A percentile compares a stretch with the other conserved stretches of the same genome.
phyloP scores from a whole-genome alignment of 208 protist genomes.

The Wallacemonas collosoma region DNA sequence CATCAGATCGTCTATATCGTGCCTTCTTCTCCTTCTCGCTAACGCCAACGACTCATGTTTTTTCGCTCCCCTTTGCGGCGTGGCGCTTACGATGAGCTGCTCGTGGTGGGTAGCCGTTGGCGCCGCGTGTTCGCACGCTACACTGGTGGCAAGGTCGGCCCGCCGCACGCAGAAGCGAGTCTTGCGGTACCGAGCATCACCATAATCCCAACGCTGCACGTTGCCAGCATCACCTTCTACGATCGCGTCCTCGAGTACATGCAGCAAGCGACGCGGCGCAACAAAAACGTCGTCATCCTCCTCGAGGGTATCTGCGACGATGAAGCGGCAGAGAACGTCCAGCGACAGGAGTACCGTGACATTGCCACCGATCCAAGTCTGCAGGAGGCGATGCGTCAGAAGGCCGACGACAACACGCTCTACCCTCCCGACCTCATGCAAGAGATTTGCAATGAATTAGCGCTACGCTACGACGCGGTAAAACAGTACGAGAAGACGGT shows the following conservation, averaged over 20 bases:
- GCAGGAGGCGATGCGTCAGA: constrained; percentile 55
- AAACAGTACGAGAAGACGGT: constrained; percentile 43
- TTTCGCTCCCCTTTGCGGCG: constrained; percentile 42
- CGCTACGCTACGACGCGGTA: constrained; percentile 67
- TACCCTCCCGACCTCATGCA: constrained; percentile 62
- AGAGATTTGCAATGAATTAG: constrained; percentile 83
- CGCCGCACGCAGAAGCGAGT: constrained; percentile 38
- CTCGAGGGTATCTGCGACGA: constrained; percentile 91
- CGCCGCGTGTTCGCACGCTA: constrained; percentile 64
- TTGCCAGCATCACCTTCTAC: constrained; percentile 84
- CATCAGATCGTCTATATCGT: too few relatives aligned
- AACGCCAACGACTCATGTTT: constrained; percentile 13
- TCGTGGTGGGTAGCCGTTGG: constrained; percentile 85
- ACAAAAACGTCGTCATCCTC: constrained; percentile 71
- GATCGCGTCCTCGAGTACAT: constrained; percentile 88
- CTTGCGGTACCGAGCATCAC: constrained; percentile 65
- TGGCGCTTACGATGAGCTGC: constrained; percentile 75
- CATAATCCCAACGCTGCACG: constrained; percentile 85
- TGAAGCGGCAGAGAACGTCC: constrained; percentile 59
- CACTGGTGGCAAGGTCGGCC: constrained; percentile 26
- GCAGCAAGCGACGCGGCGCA: constrained; percentile 58
- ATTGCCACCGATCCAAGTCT: constrained; percentile 57
- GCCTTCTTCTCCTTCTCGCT: too few relatives aligned
- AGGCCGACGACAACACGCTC: constrained; percentile 83
- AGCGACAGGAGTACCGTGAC: constrained; percentile 82